Percentiles rank a stretch among this genome's conserved stretches.
Evolutionary conservation across 129 eudicot genomes (phyloP).

Genomic region (Centella asiatica): DNA sequence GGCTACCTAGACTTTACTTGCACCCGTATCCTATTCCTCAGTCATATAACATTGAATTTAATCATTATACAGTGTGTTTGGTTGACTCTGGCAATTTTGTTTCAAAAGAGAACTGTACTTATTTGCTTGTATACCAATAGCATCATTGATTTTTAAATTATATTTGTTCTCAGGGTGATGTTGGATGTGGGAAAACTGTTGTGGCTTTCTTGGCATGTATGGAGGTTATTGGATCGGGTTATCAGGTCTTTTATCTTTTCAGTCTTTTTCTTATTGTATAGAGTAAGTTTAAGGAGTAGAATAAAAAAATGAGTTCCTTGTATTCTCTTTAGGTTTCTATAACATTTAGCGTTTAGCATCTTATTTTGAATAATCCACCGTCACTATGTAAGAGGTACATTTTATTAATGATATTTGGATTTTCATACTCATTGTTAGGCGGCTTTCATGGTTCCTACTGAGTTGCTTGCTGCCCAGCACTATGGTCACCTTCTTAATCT

Average conservation of each 20-base stretch:
- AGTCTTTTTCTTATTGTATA: background rate
- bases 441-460: slow-evolving; percentile 99
- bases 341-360: slow-evolving; percentile 4
- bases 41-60: background rate
- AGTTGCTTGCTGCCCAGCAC: slow-evolving; percentile 91
- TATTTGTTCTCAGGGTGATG: slow-evolving; percentile 74
- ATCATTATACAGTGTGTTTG: background rate
- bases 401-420: background rate
- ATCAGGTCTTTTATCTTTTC: slow-evolving; percentile 44
- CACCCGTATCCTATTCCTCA: no score
- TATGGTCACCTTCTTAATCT: slow-evolving; percentile 58
- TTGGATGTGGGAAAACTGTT: slow-evolving; percentile 98
- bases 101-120: background rate
- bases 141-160: background rate
- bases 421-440: slow-evolving; percentile 39
- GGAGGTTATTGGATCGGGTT: slow-evolving; percentile 93
- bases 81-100: background rate
- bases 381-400: background rate
- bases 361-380: background rate
- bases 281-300: background rate
- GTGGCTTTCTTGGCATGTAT: slow-evolving; percentile 97
- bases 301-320: background rate
- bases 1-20: no score
- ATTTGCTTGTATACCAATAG: background rate
- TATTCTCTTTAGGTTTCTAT: background rate